Conservation (phyloP, 2,329 filamentous ascomycete genomes). For the Colletotrichum zoysiae region DNA sequence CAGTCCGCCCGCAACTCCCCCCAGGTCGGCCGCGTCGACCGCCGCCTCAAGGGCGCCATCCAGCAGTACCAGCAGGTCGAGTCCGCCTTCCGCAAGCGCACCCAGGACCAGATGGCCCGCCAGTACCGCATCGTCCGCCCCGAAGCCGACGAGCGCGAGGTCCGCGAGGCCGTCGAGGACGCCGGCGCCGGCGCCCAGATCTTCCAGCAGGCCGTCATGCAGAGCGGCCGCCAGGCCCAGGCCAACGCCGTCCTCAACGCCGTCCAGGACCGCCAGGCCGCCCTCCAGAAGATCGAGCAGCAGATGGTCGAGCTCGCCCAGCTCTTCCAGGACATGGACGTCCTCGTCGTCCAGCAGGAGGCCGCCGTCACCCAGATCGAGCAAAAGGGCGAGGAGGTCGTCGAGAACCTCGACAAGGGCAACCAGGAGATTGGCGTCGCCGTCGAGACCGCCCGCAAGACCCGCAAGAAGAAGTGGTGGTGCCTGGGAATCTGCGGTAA, state of each 20-base stretch:
- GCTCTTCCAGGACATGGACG: slow-evolving; percentile 91
- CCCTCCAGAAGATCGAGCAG: slow-evolving; percentile 91
- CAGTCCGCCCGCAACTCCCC: slow-evolving; percentile 78
- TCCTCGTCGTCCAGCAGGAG: slow-evolving; percentile 88
- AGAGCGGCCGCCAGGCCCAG: slow-evolving; percentile 84
- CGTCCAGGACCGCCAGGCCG: slow-evolving; percentile 85
- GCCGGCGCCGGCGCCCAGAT: slow-evolving; percentile 76
- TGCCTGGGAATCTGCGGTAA: slow-evolving; percentile 81
- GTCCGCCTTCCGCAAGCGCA: slow-evolving; percentile 81
- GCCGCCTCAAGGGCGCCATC: slow-evolving; percentile 84
- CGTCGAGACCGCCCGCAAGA: slow-evolving; percentile 82
- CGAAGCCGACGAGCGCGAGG: slow-evolving; percentile 82
- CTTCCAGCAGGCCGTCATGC: slow-evolving; percentile 88
- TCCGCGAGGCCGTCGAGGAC: slow-evolving; percentile 82
- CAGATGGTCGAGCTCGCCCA: slow-evolving; percentile 90
- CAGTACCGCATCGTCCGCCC: slow-evolving; percentile 92
- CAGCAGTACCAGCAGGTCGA: slow-evolving; percentile 86
- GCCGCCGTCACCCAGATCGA: slow-evolving; percentile 84
- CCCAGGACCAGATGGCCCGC: slow-evolving; percentile 85
- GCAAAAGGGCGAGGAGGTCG: slow-evolving; percentile 86
- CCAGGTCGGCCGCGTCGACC: slow-evolving; percentile 85
- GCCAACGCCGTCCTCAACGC: slow-evolving; percentile 83
- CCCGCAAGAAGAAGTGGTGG: slow-evolving; percentile 96
- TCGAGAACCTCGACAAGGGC: slow-evolving; percentile 85
- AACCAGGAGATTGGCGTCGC: slow-evolving; percentile 87